Evolutionary conservation across 192 early-diverging fungal species (phyloP).

Genomic region (Podila epigama): DNA sequence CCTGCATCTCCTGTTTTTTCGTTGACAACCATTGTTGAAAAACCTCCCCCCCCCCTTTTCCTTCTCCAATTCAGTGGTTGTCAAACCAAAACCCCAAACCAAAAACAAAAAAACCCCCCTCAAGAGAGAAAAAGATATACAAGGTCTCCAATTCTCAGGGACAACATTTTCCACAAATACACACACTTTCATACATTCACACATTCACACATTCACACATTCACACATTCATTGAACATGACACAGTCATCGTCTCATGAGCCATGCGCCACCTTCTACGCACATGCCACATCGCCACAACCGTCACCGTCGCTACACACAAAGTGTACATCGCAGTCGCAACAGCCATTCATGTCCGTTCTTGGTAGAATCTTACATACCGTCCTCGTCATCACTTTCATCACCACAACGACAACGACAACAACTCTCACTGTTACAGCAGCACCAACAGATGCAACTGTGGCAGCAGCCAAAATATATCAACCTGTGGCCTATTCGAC

Average conservation of each 20-base stretch:
- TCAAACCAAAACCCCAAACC: too few relatives aligned
- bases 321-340: too few relatives aligned
- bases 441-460: neutral
- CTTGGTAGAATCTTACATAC: too few relatives aligned
- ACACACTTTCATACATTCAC: neutral
- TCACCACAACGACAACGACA: neutral
- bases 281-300: too few relatives aligned
- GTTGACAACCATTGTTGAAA: neutral
- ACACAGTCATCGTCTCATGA: too few relatives aligned
- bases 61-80: too few relatives aligned
- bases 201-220: neutral
- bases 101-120: too few relatives aligned
- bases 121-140: too few relatives aligned
- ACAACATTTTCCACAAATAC: neutral
- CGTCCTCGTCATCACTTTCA: too few relatives aligned
- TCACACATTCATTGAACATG: neutral
- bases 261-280: too few relatives aligned
- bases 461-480: neutral
- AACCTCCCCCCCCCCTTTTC: neutral
- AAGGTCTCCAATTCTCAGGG: neutral
- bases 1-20: neutral
- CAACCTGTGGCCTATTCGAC: slow-evolving; percentile 21
- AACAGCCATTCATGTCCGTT: too few relatives aligned
- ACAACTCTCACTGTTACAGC: neutral
- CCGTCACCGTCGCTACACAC: too few relatives aligned